These are phyloP conservation scores for Plectranthus barbatus DNA, from an alignment of 257 asterid genomes.

Conservation along the genomic window DNA sequence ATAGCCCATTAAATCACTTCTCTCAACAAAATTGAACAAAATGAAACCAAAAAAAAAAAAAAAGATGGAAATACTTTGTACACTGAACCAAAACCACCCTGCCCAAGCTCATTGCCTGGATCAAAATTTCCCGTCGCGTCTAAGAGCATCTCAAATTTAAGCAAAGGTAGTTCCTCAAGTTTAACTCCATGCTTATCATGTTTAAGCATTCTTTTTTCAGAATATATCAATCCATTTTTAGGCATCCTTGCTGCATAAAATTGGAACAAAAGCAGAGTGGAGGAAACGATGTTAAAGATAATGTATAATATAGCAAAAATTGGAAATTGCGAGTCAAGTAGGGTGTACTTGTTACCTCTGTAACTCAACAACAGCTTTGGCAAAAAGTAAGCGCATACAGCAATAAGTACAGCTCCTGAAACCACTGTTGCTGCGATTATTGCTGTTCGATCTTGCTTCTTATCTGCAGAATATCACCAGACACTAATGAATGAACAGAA, in stretches of 20 bases:
- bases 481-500: not conserved
- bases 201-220: not conserved
- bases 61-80: not conserved
- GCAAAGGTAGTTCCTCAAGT: slow-evolving; percentile 16
- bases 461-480: not conserved
- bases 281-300: not conserved
- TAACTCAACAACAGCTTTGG: not conserved
- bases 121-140: slow-evolving; percentile 16
- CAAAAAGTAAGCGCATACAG: not conserved
- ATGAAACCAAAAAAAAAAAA: not conserved
- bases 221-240: not conserved
- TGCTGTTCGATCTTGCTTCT: not conserved
- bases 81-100: slow-evolving; percentile 28
- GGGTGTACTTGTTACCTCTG: slow-evolving; percentile 5
- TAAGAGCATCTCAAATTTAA: slow-evolving; percentile 7
- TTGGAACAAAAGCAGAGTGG: not conserved
- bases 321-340: not conserved
- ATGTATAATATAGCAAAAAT: no score
- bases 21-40: no score
- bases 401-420: not conserved
- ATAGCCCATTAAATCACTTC: no score
- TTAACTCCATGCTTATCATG: slow-evolving; percentile 8
- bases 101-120: slow-evolving; percentile 8
- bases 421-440: not conserved
- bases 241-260: not conserved